A percentile compares a stretch with the other conserved stretches of the same genome.
Conservation (phyloP, 495 filamentous ascomycete species). For the Daldinia bambusicola region DNA sequence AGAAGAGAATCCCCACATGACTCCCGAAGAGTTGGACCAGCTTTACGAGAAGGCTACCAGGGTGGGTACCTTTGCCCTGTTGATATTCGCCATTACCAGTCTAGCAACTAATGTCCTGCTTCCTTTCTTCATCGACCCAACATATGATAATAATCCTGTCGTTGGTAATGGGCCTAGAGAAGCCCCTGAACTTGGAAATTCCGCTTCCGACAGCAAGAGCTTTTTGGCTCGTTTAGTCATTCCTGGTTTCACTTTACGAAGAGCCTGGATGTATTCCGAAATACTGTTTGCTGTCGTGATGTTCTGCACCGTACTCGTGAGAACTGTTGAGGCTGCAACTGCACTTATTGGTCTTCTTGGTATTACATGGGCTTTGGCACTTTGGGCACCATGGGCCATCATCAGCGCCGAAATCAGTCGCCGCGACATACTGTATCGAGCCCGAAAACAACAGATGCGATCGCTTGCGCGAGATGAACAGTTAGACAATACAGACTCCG, state of each 20-base stretch:
- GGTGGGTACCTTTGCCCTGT: constrained; percentile 81
- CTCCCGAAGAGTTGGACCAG: constrained; percentile 74
- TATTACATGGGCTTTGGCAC: constrained; percentile 86
- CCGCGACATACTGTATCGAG: constrained; percentile 74
- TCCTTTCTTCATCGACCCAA: constrained; percentile 82
- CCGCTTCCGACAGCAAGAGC: constrained; percentile 49
- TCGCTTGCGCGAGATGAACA: constrained; percentile 29
- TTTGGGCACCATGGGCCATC: constrained; percentile 93
- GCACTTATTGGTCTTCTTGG: constrained; percentile 81
- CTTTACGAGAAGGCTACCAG: constrained; percentile 86
- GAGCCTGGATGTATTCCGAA: constrained; percentile 84
- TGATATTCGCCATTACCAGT: constrained; percentile 86
- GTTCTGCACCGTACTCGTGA: constrained; percentile 82
- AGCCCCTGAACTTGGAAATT: constrained; percentile 39
- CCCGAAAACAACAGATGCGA: constrained; percentile 55
- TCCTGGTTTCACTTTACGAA: constrained; percentile 81
- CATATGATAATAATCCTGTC: constrained; percentile 63
- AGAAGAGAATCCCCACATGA: constrained; percentile 77
- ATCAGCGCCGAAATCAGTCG: constrained; percentile 87
- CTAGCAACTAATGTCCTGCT: constrained; percentile 81
- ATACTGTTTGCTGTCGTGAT: constrained; percentile 80
- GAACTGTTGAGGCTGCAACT: constrained; percentile 70
- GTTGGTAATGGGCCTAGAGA: constrained; percentile 37
- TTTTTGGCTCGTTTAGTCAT: constrained; percentile 72
- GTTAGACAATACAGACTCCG: constrained; percentile 3